A percentile compares a stretch with the other conserved stretches of the same genome.
These are phyloP conservation scores for Ensete ventricosum DNA, from an alignment of 176 grass and related monocot species.

Conservation along the genomic window DNA sequence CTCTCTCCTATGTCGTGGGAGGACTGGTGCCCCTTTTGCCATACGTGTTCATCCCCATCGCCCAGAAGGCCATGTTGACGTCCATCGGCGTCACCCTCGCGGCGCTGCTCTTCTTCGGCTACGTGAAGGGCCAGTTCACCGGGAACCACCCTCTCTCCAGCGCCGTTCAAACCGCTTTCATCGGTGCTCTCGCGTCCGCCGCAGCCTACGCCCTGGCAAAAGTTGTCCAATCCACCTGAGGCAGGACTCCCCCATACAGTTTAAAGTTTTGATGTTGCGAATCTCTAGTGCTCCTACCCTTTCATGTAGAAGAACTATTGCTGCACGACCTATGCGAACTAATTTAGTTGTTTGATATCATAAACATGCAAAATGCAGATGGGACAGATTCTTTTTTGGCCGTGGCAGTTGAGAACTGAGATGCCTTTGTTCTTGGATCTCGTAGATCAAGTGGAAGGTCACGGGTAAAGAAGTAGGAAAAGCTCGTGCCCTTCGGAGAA, in stretches of 20 bases:
- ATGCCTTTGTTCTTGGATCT: no score
- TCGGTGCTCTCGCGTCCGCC: constrained; percentile 69
- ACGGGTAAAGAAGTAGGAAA: no score
- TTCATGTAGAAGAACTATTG: no score
- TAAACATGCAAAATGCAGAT: no score
- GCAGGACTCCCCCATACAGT: neutral
- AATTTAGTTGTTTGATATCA: no score
- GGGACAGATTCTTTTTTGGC: no score
- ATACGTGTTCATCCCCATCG: constrained; percentile 58
- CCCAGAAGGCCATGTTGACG: constrained; percentile 52
- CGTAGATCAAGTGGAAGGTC: no score
- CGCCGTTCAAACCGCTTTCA: constrained; percentile 63
- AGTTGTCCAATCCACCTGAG: constrained; percentile 42
- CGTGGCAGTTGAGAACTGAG: no score
- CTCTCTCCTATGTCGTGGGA: constrained; percentile 53
- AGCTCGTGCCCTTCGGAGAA: no score
- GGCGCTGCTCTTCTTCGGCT: constrained; percentile 72
- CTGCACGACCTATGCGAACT: no score
- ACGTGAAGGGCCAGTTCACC: constrained; percentile 67
- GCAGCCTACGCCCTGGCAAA: constrained; percentile 72
- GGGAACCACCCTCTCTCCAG: constrained; percentile 61
- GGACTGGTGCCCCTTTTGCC: constrained; percentile 77
- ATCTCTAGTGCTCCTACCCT: no score
- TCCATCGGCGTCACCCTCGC: constrained; percentile 59
- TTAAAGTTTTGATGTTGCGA: no score